Evolutionary conservation across 495 filamentous ascomycete species (phyloP).

Genomic region (Aspergillus egyptiacus): DNA sequence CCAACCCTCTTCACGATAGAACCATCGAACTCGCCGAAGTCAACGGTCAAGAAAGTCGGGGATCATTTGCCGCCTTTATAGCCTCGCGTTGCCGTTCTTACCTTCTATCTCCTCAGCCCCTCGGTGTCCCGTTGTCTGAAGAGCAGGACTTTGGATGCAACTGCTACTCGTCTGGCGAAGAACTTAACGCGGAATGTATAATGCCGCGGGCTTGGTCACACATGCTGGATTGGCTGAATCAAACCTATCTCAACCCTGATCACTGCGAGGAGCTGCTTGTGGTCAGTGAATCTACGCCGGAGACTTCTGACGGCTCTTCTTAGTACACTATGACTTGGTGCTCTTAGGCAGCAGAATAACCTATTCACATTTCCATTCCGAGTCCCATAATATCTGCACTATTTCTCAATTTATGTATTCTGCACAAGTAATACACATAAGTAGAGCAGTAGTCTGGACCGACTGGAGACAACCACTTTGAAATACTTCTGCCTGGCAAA

Average conservation of each 20-base stretch:
- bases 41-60: conserved; percentile 8
- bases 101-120: conserved; percentile 41
- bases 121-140: conserved; percentile 45
- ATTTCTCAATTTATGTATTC: no score
- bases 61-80: conserved; percentile 32
- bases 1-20: conserved; percentile 27
- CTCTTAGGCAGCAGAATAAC: no score
- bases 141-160: conserved; percentile 38
- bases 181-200: conserved; percentile 35
- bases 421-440: no score
- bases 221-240: conserved; percentile 41
- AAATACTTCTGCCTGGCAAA: no score
- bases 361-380: no score
- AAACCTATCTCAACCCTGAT: conserved; percentile 26
- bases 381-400: no score
- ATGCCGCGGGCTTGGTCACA: conserved; percentile 31
- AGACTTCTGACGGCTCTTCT: background rate
- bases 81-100: conserved; percentile 56
- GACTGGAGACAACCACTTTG: no score
- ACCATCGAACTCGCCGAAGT: conserved; percentile 13
- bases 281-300: conserved; percentile 1
- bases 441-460: no score
- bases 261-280: conserved; percentile 25
- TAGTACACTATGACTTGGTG: no score
- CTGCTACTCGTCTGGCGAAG: conserved; percentile 43